Evolutionary conservation across 1,284 basidiomycete genomes (phyloP).

Genomic region (Papiliotrema nemorosa): DNA sequence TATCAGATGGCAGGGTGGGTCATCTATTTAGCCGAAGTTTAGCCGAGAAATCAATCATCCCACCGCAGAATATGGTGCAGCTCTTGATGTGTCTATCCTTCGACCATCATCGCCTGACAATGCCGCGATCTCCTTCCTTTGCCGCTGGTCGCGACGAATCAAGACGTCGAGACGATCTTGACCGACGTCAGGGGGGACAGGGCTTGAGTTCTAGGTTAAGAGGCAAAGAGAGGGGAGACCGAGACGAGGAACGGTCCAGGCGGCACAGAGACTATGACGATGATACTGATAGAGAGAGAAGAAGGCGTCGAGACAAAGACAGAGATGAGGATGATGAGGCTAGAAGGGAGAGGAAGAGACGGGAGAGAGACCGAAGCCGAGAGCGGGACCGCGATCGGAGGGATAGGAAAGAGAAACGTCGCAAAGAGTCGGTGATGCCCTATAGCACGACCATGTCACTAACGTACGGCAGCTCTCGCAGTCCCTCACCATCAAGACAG

Average conservation of each 20-base stretch:
- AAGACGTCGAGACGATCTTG: too few relatives aligned
- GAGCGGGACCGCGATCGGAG: conserved; percentile 16
- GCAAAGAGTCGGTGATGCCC: conserved; percentile 29
- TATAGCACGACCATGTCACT: conserved; percentile 2
- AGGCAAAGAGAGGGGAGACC: conserved; percentile 8
- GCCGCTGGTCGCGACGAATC: too few relatives aligned
- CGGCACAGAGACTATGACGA: conserved; percentile 1
- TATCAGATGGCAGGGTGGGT: too few relatives aligned
- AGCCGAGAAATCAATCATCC: too few relatives aligned
- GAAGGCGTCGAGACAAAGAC: conserved; percentile 19
- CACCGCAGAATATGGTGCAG: too few relatives aligned
- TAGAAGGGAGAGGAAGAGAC: background rate
- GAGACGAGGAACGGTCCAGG: background rate
- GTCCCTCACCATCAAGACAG: conserved; percentile 32
- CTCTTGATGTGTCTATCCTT: too few relatives aligned
- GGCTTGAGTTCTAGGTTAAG: background rate
- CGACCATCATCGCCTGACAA: too few relatives aligned
- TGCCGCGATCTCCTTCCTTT: too few relatives aligned
- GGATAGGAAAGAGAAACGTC: conserved; percentile 21
- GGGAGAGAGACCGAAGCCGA: conserved; percentile 22
- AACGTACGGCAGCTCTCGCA: conserved; percentile 35
- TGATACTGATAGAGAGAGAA: conserved; percentile 16
- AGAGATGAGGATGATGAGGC: conserved; percentile 8
- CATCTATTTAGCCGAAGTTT: too few relatives aligned
- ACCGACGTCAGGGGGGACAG: conserved; percentile 7